phyloP scores from a whole-genome alignment of 2,329 filamentous ascomycete genomes.

The Arthrobotrys iridis region DNA sequence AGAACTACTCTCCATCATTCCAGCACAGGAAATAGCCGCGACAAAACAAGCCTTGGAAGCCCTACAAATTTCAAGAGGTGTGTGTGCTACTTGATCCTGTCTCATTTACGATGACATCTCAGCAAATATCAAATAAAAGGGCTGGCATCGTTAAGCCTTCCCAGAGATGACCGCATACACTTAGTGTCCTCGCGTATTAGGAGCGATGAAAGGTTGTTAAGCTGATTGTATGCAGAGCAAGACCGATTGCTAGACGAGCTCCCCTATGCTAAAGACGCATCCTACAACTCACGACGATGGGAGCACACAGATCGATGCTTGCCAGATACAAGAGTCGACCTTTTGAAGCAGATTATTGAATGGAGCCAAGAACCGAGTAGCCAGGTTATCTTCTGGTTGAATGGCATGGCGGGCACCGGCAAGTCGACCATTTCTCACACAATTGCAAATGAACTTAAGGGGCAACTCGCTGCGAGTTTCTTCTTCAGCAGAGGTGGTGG shows the following conservation, averaged over 20 bases:
- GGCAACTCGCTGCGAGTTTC: background rate
- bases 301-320: constrained; percentile 56
- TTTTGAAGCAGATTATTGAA: constrained; percentile 51
- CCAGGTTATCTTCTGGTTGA: constrained; percentile 60
- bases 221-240: background rate
- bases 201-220: background rate
- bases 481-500: constrained; percentile 14
- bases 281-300: constrained; percentile 54
- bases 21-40: background rate
- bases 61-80: constrained; percentile 3
- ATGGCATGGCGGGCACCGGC: constrained; percentile 61
- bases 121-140: background rate
- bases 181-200: background rate
- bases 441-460: background rate
- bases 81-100: background rate
- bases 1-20: constrained; percentile 23
- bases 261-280: constrained; percentile 45
- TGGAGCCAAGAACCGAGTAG: constrained; percentile 42
- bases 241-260: background rate
- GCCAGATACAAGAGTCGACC: constrained; percentile 56
- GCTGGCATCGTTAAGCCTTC: background rate
- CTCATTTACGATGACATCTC: background rate
- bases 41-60: constrained; percentile 2
- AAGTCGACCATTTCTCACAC: constrained; percentile 20
- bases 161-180: background rate